Evolutionary conservation across 1,284 basidiomycete species (phyloP).

Genomic region (Boletus sp.): DNA sequence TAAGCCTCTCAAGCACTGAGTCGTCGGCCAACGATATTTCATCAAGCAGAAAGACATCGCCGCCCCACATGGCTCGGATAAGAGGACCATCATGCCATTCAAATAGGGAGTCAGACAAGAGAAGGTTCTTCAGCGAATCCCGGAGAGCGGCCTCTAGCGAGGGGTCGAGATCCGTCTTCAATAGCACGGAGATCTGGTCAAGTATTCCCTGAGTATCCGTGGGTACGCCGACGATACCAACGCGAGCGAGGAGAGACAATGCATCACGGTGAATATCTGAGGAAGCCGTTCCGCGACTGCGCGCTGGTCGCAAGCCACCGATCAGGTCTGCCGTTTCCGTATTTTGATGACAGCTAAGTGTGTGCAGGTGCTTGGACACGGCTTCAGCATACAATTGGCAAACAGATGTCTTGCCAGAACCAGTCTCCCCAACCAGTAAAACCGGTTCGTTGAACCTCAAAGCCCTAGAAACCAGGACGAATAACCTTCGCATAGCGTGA

Average conservation of each 20-base stretch:
- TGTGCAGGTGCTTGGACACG: slow-evolving; percentile 61
- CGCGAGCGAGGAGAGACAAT: slow-evolving; percentile 38
- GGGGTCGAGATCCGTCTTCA: slow-evolving; percentile 31
- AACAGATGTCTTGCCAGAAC: slow-evolving; percentile 96
- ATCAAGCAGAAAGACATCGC: slow-evolving; percentile 89
- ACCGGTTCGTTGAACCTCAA: slow-evolving; percentile 93
- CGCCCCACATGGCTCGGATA: slow-evolving; percentile 86
- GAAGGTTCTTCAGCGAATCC: slow-evolving; percentile 43
- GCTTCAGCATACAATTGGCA: slow-evolving; percentile 87
- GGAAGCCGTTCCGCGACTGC: slow-evolving; percentile 64
- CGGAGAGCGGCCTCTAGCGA: slow-evolving; percentile 38
- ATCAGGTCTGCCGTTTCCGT: slow-evolving; percentile 99
- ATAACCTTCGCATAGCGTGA: slow-evolving; percentile 87
- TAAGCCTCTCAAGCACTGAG: slow-evolving; percentile 95
- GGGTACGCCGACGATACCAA: slow-evolving; percentile 37
- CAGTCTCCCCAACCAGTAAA: slow-evolving; percentile 97
- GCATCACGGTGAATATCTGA: slow-evolving; percentile 48
- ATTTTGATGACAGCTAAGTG: slow-evolving; percentile 97
- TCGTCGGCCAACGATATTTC: slow-evolving; percentile 99
- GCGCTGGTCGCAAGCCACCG: slow-evolving; percentile 90
- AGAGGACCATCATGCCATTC: slow-evolving; percentile 98
- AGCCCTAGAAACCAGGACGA: slow-evolving; percentile 80
- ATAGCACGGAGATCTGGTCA: slow-evolving; percentile 36
- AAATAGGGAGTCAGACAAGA: slow-evolving; percentile 73
- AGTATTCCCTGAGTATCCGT: slow-evolving; percentile 39